Evolutionary conservation across 2,329 filamentous ascomycete genomes (phyloP).

Genomic region (Alternaria viburni): DNA sequence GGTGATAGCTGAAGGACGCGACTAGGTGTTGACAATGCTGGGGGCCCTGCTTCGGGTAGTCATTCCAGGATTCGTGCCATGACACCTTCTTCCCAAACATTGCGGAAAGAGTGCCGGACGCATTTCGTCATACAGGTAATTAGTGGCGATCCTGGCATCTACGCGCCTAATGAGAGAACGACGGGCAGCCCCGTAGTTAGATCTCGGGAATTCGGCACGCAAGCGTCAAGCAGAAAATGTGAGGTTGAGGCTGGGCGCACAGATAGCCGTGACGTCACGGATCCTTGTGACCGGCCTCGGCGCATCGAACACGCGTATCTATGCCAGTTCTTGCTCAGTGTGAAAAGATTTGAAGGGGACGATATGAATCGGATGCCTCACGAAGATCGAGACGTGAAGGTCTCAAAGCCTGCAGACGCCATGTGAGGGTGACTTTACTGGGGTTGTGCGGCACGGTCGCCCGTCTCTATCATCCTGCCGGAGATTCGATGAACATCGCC

Average conservation of each 20-base stretch:
- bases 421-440: not conserved
- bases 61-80: conserved; percentile 1
- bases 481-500: not conserved
- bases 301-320: not conserved
- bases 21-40: not conserved
- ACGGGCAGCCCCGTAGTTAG: not conserved
- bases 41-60: not conserved
- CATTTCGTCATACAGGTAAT: conserved; percentile 10
- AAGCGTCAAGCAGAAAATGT: not conserved
- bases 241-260: not conserved
- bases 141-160: not conserved
- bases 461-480: not conserved
- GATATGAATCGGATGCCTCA: not conserved
- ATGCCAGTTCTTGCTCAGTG: not conserved
- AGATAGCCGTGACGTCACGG: conserved; percentile 2
- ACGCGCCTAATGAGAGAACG: conserved; percentile 1
- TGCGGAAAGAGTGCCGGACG: not conserved
- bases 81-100: not conserved
- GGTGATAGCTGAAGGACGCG: not conserved
- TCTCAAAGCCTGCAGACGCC: not conserved
- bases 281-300: not conserved
- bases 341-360: not conserved
- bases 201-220: conserved; percentile 7
- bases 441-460: not conserved
- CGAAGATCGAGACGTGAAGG: not conserved